These are phyloP conservation scores for Leccinellum albellum DNA, from an alignment of 768 basidiomycete species.

Conservation along the genomic window DNA sequence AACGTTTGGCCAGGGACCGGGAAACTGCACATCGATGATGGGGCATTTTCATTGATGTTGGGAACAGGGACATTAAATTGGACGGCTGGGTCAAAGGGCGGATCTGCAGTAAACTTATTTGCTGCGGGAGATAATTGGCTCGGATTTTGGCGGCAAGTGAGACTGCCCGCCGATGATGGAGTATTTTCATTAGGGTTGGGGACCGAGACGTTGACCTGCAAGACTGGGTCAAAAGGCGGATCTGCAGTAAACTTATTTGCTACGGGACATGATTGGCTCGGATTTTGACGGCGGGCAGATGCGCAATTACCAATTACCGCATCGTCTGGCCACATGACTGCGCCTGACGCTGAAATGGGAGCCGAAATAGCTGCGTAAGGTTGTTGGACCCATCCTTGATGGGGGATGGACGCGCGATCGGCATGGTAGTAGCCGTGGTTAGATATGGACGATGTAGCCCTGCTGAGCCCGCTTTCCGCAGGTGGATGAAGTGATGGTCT, in stretches of 20 bases:
- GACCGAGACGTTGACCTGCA: neutral
- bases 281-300: neutral
- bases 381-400: constrained; percentile 2
- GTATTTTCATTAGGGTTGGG: constrained; percentile 1
- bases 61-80: constrained; percentile 1
- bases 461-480: constrained; percentile 4
- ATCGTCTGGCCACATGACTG: neutral
- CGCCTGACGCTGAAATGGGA: neutral
- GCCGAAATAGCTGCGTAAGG: neutral
- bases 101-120: neutral
- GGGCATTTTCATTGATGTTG: neutral
- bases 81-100: neutral
- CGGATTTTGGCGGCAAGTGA: neutral
- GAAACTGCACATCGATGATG: neutral
- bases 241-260: neutral
- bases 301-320: neutral
- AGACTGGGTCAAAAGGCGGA: neutral
- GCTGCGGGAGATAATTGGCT: neutral
- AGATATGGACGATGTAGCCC: constrained; percentile 1
- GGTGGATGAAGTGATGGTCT: constrained; percentile 4
- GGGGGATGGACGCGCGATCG: constrained; percentile 10
- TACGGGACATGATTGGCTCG: neutral
- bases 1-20: neutral
- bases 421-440: constrained; percentile 15
- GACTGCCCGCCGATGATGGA: neutral